Percentiles rank a stretch among this genome's conserved stretches.
Conservation (phyloP, 75 land plant species). For the Sequoiadendron giganteum region DNA sequence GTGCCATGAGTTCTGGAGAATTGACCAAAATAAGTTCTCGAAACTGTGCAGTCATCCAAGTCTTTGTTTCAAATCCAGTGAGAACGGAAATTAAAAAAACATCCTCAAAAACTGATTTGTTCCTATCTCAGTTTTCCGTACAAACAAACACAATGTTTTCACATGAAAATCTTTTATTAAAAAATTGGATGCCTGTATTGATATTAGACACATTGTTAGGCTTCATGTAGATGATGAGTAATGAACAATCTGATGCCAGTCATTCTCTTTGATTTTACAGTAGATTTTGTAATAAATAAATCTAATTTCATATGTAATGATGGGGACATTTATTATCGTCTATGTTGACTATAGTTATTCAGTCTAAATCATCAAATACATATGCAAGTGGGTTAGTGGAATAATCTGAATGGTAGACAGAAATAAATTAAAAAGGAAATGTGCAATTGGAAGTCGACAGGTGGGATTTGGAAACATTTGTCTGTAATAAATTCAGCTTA, state of each 20-base stretch:
- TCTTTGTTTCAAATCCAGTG: constrained; percentile 5
- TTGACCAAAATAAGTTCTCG: constrained; percentile 6
- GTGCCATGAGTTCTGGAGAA: constrained; percentile 22
- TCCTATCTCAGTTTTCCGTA: background rate
- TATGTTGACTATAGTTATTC: background rate
- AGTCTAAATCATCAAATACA: background rate
- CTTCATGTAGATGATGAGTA: background rate
- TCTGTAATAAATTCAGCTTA: no score
- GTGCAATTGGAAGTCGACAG: background rate
- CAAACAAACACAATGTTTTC: background rate
- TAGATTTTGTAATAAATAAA: background rate
- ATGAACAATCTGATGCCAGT: background rate
- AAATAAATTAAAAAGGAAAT: background rate
- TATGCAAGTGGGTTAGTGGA: background rate
- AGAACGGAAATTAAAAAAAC: background rate
- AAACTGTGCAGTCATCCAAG: background rate
- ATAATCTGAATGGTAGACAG: background rate
- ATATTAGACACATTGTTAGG: background rate
- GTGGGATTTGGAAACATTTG: background rate
- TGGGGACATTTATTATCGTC: background rate
- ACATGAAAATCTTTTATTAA: background rate
- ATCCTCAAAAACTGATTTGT: background rate
- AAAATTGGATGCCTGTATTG: background rate
- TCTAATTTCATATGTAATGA: background rate
- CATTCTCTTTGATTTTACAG: background rate